Percentiles rank a stretch among this genome's conserved stretches.
Conservation (phyloP, 2,329 filamentous ascomycete genomes). For the Trichoderma atrobrunneum region DNA sequence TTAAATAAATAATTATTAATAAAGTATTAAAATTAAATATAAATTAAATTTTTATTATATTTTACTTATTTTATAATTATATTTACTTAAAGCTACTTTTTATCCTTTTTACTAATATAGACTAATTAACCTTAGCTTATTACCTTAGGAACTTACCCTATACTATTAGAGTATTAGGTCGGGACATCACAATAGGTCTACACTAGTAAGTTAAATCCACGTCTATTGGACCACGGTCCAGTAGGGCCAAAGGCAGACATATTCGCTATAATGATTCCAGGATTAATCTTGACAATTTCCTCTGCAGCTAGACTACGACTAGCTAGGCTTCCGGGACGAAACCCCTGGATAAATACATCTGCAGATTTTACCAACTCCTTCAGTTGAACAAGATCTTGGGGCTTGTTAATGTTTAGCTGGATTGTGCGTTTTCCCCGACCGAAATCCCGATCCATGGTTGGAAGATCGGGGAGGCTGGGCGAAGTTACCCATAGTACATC, state of each 20-base stretch:
- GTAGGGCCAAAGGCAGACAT: constrained; percentile 49
- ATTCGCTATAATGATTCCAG: constrained; percentile 46
- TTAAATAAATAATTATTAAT: too few species aligned
- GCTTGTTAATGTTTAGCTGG: constrained; percentile 55
- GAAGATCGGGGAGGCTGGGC: too few species aligned
- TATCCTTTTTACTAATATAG: too few species aligned
- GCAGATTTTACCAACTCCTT: constrained; percentile 53
- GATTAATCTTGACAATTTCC: constrained; percentile 36
- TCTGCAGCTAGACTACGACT: constrained; percentile 34
- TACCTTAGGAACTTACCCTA: too few species aligned
- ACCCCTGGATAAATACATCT: constrained; percentile 61
- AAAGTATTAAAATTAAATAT: too few species aligned
- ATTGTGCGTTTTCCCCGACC: constrained; percentile 55
- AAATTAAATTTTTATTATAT: too few species aligned
- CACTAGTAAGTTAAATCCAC: constrained; percentile 50
- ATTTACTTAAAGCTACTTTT: too few species aligned
- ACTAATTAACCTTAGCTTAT: too few species aligned
- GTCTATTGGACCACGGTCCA: constrained; percentile 38
- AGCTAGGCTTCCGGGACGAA: constrained; percentile 57
- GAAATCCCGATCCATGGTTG: constrained; percentile 24
- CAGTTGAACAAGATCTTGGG: constrained; percentile 49
- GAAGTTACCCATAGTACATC: too few species aligned
- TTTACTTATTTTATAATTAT: too few species aligned
- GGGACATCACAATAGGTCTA: too few species aligned
- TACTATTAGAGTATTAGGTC: not conserved